Base-by-base conservation (phyloP, 2,329 filamentous ascomycete genomes). In the Calonectria fujianensis region DNA sequence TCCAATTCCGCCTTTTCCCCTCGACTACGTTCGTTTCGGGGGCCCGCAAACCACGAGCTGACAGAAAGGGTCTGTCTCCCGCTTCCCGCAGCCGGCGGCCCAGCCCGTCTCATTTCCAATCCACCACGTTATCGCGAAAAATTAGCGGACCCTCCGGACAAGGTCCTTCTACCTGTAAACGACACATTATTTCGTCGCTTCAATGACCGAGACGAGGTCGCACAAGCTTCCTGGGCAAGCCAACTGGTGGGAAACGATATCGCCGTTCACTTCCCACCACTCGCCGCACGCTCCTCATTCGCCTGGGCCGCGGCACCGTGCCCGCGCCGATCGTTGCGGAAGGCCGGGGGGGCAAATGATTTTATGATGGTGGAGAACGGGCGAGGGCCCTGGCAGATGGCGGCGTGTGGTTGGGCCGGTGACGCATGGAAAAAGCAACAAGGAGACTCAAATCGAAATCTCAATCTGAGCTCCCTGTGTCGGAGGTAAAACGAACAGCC, bases 261-360 rank as follows among this genome's bases (percentile, higher is more conserved):
- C 63, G 71, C 63, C 72, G 74, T 70, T 51, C 74, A 74, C 76
- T 75, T 74, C 74, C 57, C 77, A 79, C 78, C 73, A 76, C 72
- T 76, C 70, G 72, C 75, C 66, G 70, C 70, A 69, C 41, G 54
- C 70, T 68, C 50, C 65, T 64, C 69, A 51, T 31, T 72, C 73
- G 67, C 75, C 78, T 77, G 64, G 72, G 67, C 78, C 77, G 78
- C 73, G 73, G 76, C 69, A 77, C 79, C 54, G 79, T 80, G 71
- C 70, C 71, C 71, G 41, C 78, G 79, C 79, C 78, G 79, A 80
- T 80, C 79, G 24, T 73, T 73, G 79, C 79, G 79, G 78, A 79
- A 79, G 64, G 69, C 70, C 65, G 71, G 54, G 48, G 54, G 57
- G 64, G 45, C 39, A 51, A 52, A 64, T 64, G 59, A 64, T 61